Base-by-base conservation (phyloP, 2,329 filamentous ascomycete genomes). In the Diaporthe batatas region DNA sequence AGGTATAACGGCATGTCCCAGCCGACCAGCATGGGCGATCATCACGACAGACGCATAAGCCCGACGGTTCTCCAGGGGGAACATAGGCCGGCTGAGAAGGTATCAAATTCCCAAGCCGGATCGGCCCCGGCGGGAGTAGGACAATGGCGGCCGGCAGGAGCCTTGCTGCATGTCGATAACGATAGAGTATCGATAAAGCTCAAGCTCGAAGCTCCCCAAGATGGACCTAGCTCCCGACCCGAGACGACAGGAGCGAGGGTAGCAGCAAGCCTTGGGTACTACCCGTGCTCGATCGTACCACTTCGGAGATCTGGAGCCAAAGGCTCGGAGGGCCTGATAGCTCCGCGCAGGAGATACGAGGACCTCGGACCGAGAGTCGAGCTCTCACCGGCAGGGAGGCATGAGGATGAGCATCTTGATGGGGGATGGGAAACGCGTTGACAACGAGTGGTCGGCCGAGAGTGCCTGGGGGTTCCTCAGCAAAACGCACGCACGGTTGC, bases 161-260 rank as follows among this genome's bases (percentile, higher is more conserved):
- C 39, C 57, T 34, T 70, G n/a, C 49, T 73, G 62, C 69, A 62
- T 4, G 49, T 62, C 71, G 65, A 72, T 72, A 72, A 58, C 42
- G 54, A 72, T 70, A 49, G 55, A 67, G 44, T 68, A 73, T 59
- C 72, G 72, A 73, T 73, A 73, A 73, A 73, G 69, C 72, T 73
- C 47, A 39, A 55, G 72, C 67, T 59, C 49, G n/a, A 39, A 55
- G 72, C 67, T 59, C 49, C 25, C 21, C 21, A 25, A 71, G 59
- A 64, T 59, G 25, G 21, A 64, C 44, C 57, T 49, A 47, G 65
- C 49, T 65, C 23, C 47, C 42, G 39, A 42, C 23, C 47, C 42
- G 39, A 18, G 39, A 42, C 39, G 54, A 16, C 34, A 47, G 25
- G 21, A 36, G 23, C 39, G 53, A 69, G 18, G 67, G 54, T 54